A percentile compares a stretch with the other conserved stretches of the same genome.
phyloP scores from a whole-genome alignment of 2,329 filamentous ascomycete genomes.

The Lecanicillium sp. region DNA sequence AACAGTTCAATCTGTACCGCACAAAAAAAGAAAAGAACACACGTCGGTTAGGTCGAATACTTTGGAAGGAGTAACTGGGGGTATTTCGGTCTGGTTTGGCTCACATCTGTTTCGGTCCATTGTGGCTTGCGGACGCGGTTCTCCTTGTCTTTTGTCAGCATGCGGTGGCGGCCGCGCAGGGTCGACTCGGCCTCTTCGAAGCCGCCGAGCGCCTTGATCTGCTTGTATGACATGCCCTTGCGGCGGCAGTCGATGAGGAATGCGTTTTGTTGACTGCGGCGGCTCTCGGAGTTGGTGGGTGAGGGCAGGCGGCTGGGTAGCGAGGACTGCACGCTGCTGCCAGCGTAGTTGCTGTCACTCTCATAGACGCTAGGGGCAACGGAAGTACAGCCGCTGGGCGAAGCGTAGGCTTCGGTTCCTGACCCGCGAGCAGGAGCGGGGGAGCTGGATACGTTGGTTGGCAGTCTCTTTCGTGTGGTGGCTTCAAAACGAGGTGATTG shows the following conservation, averaged over 20 bases:
- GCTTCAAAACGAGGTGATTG: background rate
- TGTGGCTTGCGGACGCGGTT: slow-evolving; percentile 59
- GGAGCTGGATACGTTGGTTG: background rate
- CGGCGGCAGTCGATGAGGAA: slow-evolving; percentile 49
- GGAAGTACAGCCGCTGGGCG: background rate
- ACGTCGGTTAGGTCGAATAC: slow-evolving; percentile 5
- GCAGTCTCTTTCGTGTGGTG: background rate
- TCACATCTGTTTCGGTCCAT: slow-evolving; percentile 60
- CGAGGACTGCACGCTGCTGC: slow-evolving; percentile 1
- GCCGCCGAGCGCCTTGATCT: slow-evolving; percentile 50
- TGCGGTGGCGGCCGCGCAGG: slow-evolving; percentile 60
- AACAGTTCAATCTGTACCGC: slow-evolving; percentile 39
- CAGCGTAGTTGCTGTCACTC: slow-evolving; percentile 2
- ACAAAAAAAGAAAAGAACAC: background rate
- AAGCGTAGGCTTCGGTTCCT: background rate
- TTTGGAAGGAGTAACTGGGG: background rate
- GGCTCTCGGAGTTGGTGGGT: background rate
- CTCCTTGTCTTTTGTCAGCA: slow-evolving; percentile 56
- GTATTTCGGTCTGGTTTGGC: slow-evolving; percentile 25
- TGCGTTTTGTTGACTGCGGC: background rate
- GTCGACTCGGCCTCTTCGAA: slow-evolving; percentile 66
- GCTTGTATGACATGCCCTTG: slow-evolving; percentile 56
- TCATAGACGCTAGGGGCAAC: slow-evolving; percentile 2
- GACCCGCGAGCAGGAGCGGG: background rate
- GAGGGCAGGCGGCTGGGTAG: slow-evolving; percentile 5